Base-by-base conservation (phyloP, 345 rosid species). In the Salix dunnii region DNA sequence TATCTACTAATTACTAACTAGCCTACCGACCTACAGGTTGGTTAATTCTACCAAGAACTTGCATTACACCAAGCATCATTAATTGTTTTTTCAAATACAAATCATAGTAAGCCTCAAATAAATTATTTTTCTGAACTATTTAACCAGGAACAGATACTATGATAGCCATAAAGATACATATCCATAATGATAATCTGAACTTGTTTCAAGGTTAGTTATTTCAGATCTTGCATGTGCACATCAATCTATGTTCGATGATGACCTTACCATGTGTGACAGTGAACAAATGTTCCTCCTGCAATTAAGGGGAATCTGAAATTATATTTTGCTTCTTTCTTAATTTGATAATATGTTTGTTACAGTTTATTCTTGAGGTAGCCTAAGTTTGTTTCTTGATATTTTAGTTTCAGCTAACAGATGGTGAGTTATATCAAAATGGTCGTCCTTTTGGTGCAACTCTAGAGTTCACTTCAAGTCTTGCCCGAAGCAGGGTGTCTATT, bases 401-500 rank as follows among this genome's bases (percentile, higher is more conserved):
- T 74, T 60, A 66, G 43, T 76, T 82, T 86, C 91, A 93, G 98
- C 65, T 90, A 75, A 84, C 85, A 76, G 91, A 87, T 35, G 76
- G 79, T 77, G 94, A 90, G 0, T 73, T 81, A 70, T 68, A 75
- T 79, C 87, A 84, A 61, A 87, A 62, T 40, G 81, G 87, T 53
- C 88, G 87, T 79, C 84, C 87, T 71, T 85, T 86, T 70, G 84
- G 86, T 74, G 75, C 92, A 77, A 67, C 89, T 51, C 48, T 86
- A 79, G 98, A 92, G 68, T 79, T 74, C 46, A 42, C 76, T 73
- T 78, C 82, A 61, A 90, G 87, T 77, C 76, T 87, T 73, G 25
- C 78, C 76, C 91, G 86, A 66, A 66, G 85, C 68, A 86, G 94
- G 84, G 81, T 81, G 48, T 93, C 98, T n/a, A 42, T 91, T 70